Evolutionary conservation across 352 stramenopile genomes (phyloP), one percentile per base, ranked within the genome.

Genomic region (Phytopythium montanum): DNA sequence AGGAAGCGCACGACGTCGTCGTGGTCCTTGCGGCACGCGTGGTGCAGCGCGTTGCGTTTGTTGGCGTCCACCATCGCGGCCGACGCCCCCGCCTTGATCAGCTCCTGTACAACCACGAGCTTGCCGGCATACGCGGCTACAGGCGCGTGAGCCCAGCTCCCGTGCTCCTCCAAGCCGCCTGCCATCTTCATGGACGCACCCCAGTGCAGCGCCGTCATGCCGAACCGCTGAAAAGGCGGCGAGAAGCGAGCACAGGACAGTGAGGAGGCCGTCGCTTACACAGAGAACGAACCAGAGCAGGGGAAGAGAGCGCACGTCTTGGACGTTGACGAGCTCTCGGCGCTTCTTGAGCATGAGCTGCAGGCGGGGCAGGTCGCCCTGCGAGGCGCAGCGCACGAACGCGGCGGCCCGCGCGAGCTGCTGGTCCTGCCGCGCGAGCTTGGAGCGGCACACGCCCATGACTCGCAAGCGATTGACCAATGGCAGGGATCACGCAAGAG

Each of bases 191-290:
- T 10, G 13, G 52, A 33, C 64, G 46, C 60, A 92, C 81, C 82
- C 83, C 83, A 92, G 56, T 92, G 83, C 23, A 92, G 57, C 14
- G 83, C 83, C 13, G 78, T 90, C 83, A 92, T 92, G 10, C 80
- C 83, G 68, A 92, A 92, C 31, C 81, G 78, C 83, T 33, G 23
- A 21, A 7, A 19, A 21, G 10, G 4, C 18, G 26, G 6, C 18
- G 9, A 29, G 13, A 7, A 51, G 3, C 3, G 10, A 16, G 7
- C 14, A 13, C 41, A 8, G n/a, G 18, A 62, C 12, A n/a, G 26
- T 55, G 10, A 42, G 39, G 8, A 44, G 53, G n/a, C n/a, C n/a
- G n/a, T n/a, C n/a, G n/a, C n/a, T n/a, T n/a, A n/a, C n/a, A n/a
- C 45, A 46, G 25, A 26, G 19, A 33, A 25, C 12, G 31, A 36